Conservation (phyloP, 441 rosid genomes). For the Iberis amara region DNA sequence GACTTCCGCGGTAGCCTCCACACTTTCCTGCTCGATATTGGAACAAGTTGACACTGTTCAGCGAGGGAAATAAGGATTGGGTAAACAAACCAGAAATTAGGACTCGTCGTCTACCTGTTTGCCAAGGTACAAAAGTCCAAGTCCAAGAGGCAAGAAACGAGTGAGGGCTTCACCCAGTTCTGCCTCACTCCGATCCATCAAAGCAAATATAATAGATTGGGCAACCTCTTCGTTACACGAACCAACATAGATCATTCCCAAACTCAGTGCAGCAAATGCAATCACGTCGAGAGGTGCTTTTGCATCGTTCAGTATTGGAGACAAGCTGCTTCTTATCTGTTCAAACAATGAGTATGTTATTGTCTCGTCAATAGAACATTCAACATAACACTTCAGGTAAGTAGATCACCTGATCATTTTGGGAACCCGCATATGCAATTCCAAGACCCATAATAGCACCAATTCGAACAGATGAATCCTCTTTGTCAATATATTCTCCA, state of each 20-base stretch:
- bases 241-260: slow-evolving; percentile 87
- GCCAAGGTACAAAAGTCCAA: slow-evolving; percentile 90
- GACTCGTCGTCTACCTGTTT: slow-evolving; percentile 59
- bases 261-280: slow-evolving; percentile 79
- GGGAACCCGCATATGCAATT: slow-evolving; percentile 93
- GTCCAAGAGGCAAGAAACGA: slow-evolving; percentile 81
- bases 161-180: slow-evolving; percentile 74
- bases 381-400: slow-evolving; percentile 1
- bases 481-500: slow-evolving; percentile 56
- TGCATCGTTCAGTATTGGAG: slow-evolving; percentile 65
- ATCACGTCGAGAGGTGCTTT: slow-evolving; percentile 74
- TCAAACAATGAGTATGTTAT: slow-evolving; percentile 23
- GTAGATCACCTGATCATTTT: slow-evolving; percentile 62
- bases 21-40: slow-evolving; percentile 53
- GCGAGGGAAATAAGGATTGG: slow-evolving; percentile 6
- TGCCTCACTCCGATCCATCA: slow-evolving; percentile 75
- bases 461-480: slow-evolving; percentile 72
- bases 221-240: slow-evolving; percentile 95
- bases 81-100: slow-evolving; percentile 16
- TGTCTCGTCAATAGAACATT: slow-evolving; percentile 13
- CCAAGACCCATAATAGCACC: slow-evolving; percentile 98
- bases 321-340: slow-evolving; percentile 59
- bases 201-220: slow-evolving; percentile 71
- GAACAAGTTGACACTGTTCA: slow-evolving; percentile 23
- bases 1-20: slow-evolving; percentile 87